Evolutionary conservation across 495 filamentous ascomycete genomes (phyloP).

Genomic region (Hypoxylon rickii): DNA sequence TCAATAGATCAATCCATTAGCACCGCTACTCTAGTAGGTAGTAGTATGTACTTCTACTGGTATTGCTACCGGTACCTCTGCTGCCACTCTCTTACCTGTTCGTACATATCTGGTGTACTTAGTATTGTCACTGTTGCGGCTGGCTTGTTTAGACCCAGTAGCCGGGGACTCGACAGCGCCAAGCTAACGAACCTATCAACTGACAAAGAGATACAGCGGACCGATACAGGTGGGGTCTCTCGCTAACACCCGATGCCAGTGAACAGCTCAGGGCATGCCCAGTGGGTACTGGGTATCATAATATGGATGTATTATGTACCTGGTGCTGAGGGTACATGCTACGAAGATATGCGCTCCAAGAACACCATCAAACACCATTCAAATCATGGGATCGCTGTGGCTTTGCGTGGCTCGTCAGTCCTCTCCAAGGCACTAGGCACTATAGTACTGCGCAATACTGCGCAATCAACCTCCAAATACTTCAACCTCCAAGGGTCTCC

Average conservation of each 20-base stretch:
- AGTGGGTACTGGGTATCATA: no score
- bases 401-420: conserved; percentile 1
- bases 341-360: no score
- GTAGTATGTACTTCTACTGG: neutral
- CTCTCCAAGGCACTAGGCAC: no score
- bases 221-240: neutral
- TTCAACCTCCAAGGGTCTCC: no score
- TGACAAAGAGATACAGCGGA: neutral
- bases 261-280: neutral
- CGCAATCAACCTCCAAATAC: no score
- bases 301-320: no score
- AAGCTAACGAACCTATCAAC: neutral
- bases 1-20: no score
- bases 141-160: neutral
- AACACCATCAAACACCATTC: no score
- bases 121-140: neutral
- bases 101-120: neutral
- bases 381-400: conserved; percentile 6
- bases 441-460: no score
- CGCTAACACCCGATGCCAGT: neutral
- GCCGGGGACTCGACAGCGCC: neutral
- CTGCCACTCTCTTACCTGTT: no score
- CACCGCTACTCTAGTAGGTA: neutral
- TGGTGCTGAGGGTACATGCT: no score
- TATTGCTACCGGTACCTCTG: no score